Base-by-base conservation (phyloP, 805 yeast species). In the Starmera amethionina region DNA sequence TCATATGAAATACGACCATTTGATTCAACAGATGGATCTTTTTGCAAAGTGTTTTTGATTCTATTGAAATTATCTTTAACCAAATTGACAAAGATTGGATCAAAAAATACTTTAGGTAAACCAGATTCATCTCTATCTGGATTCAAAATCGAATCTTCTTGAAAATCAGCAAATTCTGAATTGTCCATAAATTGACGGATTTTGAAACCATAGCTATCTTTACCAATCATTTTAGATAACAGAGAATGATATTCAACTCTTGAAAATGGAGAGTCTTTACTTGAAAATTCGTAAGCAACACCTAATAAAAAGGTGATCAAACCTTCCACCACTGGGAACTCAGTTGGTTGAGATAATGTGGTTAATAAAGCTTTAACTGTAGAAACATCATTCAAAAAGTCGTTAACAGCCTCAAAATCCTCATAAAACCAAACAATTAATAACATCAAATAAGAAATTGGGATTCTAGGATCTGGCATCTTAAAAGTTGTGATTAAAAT, bases 61-160 rank as follows among this genome's bases (percentile, higher is more conserved):
- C 96, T 69, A 28, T 68, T 59, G 45, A 72, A 76, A 50, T 86
- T 82, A 2, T 82, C 93, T 45, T 77, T 78, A 34, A 93, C 63
- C 39, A 88, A 62, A 4, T 63, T 64, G 4, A 84, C 77, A 55
- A 86, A 86, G 3, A 68, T 60, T 0, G 72, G 55, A 42, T 79
- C 81, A 53, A 93, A 82, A 51, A 73, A 87, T 1, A 90, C 82
- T 42, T 77, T 75, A 0, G 97, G 98, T 34, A 90, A 69, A 1
- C 98, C 98, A 1, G 95, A 78, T 3, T 77, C 80, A 55, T 87
- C 96, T 46, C 73, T 71, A 4, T 67, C 66, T 2, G 79, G 74
- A 14, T 67, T 64, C 19, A 74, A 58, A 25, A 75, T 63, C 18
- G 65, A 63, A 2, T 69, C 70, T 4, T 68, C 71, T n/a, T 72